These are phyloP conservation scores for Trichopus zeylanicus DNA, from an alignment of 116 monocot species.

Conservation along the genomic window DNA sequence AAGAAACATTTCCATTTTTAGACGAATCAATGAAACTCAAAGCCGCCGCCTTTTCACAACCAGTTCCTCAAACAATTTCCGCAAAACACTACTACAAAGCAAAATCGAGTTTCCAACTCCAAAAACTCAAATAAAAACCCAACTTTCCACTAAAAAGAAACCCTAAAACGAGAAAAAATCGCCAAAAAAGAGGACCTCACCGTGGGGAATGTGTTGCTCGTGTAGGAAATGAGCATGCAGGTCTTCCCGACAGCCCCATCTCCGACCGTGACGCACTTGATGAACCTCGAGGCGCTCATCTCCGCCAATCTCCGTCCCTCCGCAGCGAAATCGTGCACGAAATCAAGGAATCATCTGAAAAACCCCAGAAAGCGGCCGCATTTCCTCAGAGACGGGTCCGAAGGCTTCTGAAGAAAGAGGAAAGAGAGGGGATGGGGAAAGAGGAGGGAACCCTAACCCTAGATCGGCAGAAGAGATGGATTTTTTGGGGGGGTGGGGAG, in stretches of 20 bases:
- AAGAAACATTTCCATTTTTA: no score
- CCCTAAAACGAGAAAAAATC: no score
- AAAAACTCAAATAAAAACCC: no score
- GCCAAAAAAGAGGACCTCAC: slow-evolving; percentile 9
- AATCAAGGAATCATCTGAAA: slow-evolving; percentile 5
- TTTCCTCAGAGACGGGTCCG: slow-evolving; percentile 3
- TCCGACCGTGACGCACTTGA: slow-evolving; percentile 70
- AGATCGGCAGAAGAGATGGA: no score
- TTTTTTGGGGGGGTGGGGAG: no score
- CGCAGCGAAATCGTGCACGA: background rate
- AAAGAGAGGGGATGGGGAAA: background rate
- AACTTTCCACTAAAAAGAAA: no score
- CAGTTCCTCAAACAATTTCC: no score
- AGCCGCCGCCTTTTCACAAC: no score
- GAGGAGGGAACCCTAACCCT: background rate
- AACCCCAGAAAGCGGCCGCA: background rate
- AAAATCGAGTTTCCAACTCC: no score
- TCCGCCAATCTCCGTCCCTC: slow-evolving; percentile 17
- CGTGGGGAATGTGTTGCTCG: slow-evolving; percentile 67
- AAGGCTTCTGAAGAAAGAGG: no score
- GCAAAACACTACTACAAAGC: no score
- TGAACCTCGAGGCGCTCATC: slow-evolving; percentile 62
- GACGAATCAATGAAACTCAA: no score
- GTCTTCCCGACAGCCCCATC: slow-evolving; percentile 74
- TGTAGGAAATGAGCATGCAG: slow-evolving; percentile 69